Evolutionary conservation across 2,329 filamentous ascomycete species (phyloP), one percentile per base, ranked within the genome.

Genomic region (Tolypocladium album): DNA sequence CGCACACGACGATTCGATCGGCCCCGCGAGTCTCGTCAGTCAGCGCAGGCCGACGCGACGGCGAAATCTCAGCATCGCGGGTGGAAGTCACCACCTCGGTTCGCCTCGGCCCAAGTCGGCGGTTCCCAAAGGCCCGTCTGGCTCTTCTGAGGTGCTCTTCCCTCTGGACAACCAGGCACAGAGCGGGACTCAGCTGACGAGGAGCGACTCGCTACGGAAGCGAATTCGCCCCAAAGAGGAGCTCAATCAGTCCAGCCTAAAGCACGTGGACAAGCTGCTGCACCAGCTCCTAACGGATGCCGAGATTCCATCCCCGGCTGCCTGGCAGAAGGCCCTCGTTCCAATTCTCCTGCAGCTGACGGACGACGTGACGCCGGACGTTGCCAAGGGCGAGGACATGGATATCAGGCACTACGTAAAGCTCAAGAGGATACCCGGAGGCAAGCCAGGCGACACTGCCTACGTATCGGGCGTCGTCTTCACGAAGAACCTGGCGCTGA

Each of bases 361-460:
- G 0, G 92, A 97, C 65, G 94, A 97, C 69, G 92, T 99, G 4
- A 89, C 95, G 63, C 94, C 94, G 1, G 90, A 97, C 71, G 90
- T 97, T 53, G 88, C 92, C 60, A 84, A 85, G 59, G 92, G 92
- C 36, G 94, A 99, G 71, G 90, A 94, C 69, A 97, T 99, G 81
- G 94, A 99, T 71, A 94, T 99, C 61, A 85, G 94, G 4, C 92
- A 97, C 71, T 99, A 97, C 69, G 91, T 99, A 63, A 99, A 99
- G 71, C 76, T 99, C 38, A 99, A 99, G 72, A 96, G 95, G 70
- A 94, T 99, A 15, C 90, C 92, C 0, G 93, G 94, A 20, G 93
- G 92, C 20, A 88, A 84, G 64, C 92, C 93, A 22, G 87, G 90
- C 31, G 93, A 99, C 73, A 97, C 93, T 8, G 87, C 88, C n/a